Percentiles rank a stretch among this genome's conserved stretches.
phyloP scores from a whole-genome alignment of 495 filamentous ascomycete species.

The Glarea lozoyensis region DNA sequence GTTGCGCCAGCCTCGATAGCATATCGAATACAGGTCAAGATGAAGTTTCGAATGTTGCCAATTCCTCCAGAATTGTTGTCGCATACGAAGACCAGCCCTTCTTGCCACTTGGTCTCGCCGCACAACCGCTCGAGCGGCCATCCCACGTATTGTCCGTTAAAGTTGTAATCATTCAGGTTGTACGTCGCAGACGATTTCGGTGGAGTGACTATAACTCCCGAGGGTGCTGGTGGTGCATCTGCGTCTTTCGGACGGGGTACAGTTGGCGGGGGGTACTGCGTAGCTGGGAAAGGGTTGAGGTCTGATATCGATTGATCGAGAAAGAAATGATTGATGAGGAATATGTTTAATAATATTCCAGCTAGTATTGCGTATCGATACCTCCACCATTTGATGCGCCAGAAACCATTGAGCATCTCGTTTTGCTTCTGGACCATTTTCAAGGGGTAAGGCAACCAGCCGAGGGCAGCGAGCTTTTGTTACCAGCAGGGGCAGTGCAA shows the following conservation, averaged over 20 bases:
- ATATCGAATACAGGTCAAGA: conserved; percentile 27
- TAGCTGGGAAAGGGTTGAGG: conserved; percentile 6
- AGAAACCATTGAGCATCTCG: conserved; percentile 4
- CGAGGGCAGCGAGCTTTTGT: too few relatives aligned
- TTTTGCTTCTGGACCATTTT: conserved; percentile 1
- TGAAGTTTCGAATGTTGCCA: conserved; percentile 44
- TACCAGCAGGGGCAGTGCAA: too few relatives aligned
- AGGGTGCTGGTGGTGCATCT: neutral
- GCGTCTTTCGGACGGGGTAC: neutral
- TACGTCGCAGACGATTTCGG: neutral
- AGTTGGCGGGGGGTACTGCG: neutral
- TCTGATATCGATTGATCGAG: conserved; percentile 5
- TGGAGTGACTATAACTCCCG: neutral
- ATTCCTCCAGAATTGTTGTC: conserved; percentile 44
- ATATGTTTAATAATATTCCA: conserved; percentile 7
- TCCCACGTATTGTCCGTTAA: conserved; percentile 22
- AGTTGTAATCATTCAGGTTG: conserved; percentile 17
- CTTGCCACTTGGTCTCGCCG: conserved; percentile 27
- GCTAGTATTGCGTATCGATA: conserved; percentile 11
- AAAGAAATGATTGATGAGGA: conserved; percentile 14
- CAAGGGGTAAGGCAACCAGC: too few relatives aligned
- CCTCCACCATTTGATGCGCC: conserved; percentile 14
- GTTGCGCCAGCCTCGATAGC: conserved; percentile 21
- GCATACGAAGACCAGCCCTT: conserved; percentile 36
- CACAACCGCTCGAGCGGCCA: conserved; percentile 39